phyloP scores from a whole-genome alignment of 1,284 basidiomycete species.

The Stygiomarasmius scandens region DNA sequence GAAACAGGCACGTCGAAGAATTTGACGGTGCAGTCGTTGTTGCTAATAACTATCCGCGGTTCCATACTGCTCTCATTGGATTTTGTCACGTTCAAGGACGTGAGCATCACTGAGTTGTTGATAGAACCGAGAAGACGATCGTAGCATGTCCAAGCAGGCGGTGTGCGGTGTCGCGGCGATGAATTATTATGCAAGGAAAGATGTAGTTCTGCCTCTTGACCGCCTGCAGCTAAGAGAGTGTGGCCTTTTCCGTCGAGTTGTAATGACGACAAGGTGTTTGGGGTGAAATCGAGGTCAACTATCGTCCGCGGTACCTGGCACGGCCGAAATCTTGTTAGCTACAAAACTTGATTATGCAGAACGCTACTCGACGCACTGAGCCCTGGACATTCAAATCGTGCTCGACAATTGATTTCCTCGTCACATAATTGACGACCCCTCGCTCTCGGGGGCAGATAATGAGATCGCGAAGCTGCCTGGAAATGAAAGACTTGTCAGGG shows the following conservation, averaged over 20 bases:
- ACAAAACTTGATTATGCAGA: constrained; percentile 8
- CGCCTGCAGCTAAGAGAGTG: constrained; percentile 79
- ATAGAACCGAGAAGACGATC: constrained; percentile 66
- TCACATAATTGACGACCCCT: constrained; percentile 71
- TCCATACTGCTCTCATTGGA: constrained; percentile 62
- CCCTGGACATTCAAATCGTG: constrained; percentile 59
- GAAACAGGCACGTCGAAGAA: constrained; percentile 73
- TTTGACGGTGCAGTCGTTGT: constrained; percentile 80
- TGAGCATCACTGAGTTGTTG: constrained; percentile 83
- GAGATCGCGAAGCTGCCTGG: constrained; percentile 76
- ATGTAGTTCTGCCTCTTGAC: constrained; percentile 80
- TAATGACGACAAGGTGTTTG: constrained; percentile 72
- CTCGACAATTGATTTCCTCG: constrained; percentile 60
- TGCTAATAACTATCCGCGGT: constrained; percentile 79
- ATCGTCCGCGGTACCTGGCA: constrained; percentile 52
- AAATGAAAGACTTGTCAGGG: not conserved
- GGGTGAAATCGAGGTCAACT: constrained; percentile 59
- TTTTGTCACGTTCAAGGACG: constrained; percentile 56
- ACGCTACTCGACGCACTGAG: constrained; percentile 44
- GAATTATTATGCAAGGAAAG: constrained; percentile 52
- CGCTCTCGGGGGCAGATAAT: constrained; percentile 71
- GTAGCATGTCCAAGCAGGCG: constrained; percentile 57
- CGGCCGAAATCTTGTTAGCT: not conserved
- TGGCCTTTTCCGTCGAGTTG: constrained; percentile 53
- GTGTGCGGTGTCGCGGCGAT: constrained; percentile 26